Evolutionary conservation across 331 rosid species (phyloP), one percentile per base, ranked within the genome.

Genomic region (Pyracantha coccinea): DNA sequence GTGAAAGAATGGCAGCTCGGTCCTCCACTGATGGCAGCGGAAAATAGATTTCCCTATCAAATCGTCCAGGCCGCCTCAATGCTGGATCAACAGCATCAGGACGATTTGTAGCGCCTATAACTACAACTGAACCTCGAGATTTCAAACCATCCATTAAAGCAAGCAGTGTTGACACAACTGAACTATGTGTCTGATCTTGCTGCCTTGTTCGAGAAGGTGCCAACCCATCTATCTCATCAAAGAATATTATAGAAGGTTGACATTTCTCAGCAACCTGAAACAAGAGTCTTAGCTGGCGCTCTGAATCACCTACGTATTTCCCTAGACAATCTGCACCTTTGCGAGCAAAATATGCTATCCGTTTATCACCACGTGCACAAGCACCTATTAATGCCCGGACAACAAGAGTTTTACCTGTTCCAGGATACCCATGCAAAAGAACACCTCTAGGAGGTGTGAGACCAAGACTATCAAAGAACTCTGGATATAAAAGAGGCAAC

Each of bases 271-370:
- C 99, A 82, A 95, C 99, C 88, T 95, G 97, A 86, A 95, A 95
- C 79, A 95, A 83, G 58, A 95, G 90, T 80, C 99, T 92, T 44
- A 95, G 89, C 70, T 95, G 99, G 79, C 99, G 97, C 89, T 92
- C 97, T 58, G 99, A 92, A 86, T 95, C 99, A 47, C 99, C 99
- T 3, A 95, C 99, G 79, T 95, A 95, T 81, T 94, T 95, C 69
- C 99, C 99, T 72, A 95, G 88, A 89, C 99, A 95, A 82, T 95
- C 97, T 67, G 99, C 99, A 78, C 99, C 99, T 85, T 95, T 95
- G 41, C 97, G 96, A 35, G 99, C 93, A 88, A 95, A 95, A 85
- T 95, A 95, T 71, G 99, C 97, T 76, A 95, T 95, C 68, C 96
- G 88, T 75, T 83, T 92, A 85, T 90, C 91, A 33, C 99, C 99